Evolutionary conservation across 192 early-diverging fungal species (phyloP).

Genomic region (Gonapodya prolifera): DNA sequence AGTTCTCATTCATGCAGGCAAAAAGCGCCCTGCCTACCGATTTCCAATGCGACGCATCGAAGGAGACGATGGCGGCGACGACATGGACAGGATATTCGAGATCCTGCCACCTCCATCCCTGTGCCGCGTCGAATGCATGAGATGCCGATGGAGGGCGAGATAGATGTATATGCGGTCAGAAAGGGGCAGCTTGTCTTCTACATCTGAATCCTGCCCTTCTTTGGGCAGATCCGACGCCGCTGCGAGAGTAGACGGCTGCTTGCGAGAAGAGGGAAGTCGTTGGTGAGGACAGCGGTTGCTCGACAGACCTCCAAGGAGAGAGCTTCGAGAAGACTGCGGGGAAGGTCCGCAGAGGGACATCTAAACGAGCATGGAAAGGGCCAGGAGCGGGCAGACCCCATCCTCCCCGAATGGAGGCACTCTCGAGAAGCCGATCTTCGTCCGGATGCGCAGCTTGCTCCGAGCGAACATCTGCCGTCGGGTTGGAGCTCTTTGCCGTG

Average conservation of each 20-base stretch:
- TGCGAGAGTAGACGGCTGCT: not conserved
- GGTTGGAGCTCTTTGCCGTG: constrained; percentile 26
- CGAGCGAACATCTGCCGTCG: constrained; percentile 8
- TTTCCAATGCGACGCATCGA: no score
- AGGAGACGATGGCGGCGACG: no score
- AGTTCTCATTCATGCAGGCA: no score
- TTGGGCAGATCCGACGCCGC: constrained; percentile 6
- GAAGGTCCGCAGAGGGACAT: constrained; percentile 15
- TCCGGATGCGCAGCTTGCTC: constrained; percentile 24
- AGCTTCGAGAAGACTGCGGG: constrained; percentile 21
- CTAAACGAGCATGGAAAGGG: constrained; percentile 30
- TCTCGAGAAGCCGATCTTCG: constrained; percentile 10
- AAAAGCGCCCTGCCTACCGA: no score
- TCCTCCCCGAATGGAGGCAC: constrained; percentile 22
- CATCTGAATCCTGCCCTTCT: no score
- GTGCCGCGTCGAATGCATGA: no score
- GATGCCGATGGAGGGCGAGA: constrained; percentile 36
- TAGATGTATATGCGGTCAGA: constrained; percentile 42
- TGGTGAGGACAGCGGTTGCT: not conserved
- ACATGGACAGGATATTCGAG: no score
- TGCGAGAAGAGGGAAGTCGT: not conserved
- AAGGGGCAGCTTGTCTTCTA: constrained; percentile 18
- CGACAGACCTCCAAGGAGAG: constrained; percentile 29
- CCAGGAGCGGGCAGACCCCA: constrained; percentile 15
- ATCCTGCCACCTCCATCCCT: no score